These are phyloP conservation scores for Ustilago nuda DNA, from an alignment of 1,284 basidiomycete species.

Conservation along the genomic window DNA sequence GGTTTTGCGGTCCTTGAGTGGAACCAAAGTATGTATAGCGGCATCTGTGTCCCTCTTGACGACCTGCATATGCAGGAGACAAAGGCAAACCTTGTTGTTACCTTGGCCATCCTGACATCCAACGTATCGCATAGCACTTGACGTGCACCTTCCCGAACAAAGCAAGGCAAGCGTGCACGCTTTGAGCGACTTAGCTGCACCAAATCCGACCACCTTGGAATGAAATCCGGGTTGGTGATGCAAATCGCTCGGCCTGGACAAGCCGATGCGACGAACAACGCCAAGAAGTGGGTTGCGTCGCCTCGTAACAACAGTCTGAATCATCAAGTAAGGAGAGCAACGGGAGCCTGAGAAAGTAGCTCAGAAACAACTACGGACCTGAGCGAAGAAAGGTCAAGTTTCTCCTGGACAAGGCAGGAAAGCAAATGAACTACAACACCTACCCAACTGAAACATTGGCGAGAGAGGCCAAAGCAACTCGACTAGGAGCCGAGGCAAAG, in stretches of 20 bases:
- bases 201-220: slow-evolving; percentile 1
- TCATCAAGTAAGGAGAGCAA: not conserved
- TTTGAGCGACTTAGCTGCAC: not conserved
- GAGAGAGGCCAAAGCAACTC: no score
- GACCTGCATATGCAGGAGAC: slow-evolving; percentile 5
- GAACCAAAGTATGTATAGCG: not conserved
- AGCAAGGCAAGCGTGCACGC: not conserved
- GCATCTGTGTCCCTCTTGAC: slow-evolving; percentile 27
- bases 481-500: no score
- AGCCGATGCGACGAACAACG: not conserved
- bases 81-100: slow-evolving; percentile 39
- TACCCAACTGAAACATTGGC: no score
- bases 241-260: slow-evolving; percentile 8
- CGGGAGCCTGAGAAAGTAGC: not conserved
- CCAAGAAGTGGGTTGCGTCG: slow-evolving; percentile 15
- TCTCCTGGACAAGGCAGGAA: no score
- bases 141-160: not conserved
- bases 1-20: slow-evolving; percentile 15
- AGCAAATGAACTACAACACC: no score
- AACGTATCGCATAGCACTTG: slow-evolving; percentile 6
- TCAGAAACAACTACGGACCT: no score
- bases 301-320: not conserved
- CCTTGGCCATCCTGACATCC: slow-evolving; percentile 13
- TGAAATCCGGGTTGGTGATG: slow-evolving; percentile 3
- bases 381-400: no score